A percentile compares a stretch with the other conserved stretches of the same genome.
Conservation (phyloP, 805 yeast genomes). For the Candida taoyuanica region DNA sequence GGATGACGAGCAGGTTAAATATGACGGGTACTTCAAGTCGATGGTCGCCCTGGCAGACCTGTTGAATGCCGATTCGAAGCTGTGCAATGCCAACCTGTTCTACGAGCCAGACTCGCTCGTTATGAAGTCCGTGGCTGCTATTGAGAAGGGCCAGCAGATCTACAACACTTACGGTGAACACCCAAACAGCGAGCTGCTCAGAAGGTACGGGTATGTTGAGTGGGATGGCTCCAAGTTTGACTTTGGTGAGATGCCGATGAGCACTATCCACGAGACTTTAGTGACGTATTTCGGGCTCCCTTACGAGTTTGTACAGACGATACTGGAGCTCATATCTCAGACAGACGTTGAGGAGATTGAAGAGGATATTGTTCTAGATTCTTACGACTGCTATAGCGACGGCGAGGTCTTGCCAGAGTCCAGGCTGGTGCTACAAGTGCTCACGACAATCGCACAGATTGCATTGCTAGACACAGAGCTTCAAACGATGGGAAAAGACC, state of each 20-base stretch:
- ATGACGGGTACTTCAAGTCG: constrained; percentile 54
- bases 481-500: constrained; percentile 1
- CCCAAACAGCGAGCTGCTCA: constrained; percentile 83
- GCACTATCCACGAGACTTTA: constrained; percentile 26
- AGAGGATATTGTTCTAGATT: constrained; percentile 42
- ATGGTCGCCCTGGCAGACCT: constrained; percentile 95
- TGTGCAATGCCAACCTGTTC: constrained; percentile 68
- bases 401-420: constrained; percentile 61
- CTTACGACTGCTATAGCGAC: constrained; percentile 57
- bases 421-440: constrained; percentile 46
- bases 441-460: constrained; percentile 35
- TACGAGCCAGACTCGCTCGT: constrained; percentile 45
- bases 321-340: constrained; percentile 22
- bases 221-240: constrained; percentile 65
- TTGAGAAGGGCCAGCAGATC: constrained; percentile 64
- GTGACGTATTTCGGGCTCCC: constrained; percentile 31
- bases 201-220: constrained; percentile 92
- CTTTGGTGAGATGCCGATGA: constrained; percentile 67
- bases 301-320: constrained; percentile 32
- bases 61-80: constrained; percentile 76
- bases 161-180: constrained; percentile 88
- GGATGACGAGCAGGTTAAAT: constrained; percentile 34
- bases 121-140: constrained; percentile 67
- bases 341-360: constrained; percentile 34
- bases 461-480: constrained; percentile 13